Conservation (phyloP, 805 yeast species). For the Ogataea ramenticola region DNA sequence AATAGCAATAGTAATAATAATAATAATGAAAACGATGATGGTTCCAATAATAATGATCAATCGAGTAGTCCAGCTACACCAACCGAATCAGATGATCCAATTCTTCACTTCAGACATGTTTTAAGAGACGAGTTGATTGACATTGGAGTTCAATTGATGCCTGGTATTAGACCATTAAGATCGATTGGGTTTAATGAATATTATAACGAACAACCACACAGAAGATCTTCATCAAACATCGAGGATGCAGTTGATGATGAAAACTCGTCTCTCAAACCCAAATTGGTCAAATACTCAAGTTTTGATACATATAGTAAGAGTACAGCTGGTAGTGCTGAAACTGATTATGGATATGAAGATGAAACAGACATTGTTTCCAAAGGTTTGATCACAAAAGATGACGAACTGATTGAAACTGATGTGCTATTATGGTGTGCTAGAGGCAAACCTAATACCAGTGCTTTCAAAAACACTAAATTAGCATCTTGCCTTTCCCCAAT, state of each 20-base stretch:
- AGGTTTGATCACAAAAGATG: conserved; percentile 2
- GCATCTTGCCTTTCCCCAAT: conserved; percentile 3
- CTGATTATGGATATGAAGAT: neutral
- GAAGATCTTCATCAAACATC: too few species aligned
- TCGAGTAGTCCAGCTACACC: neutral
- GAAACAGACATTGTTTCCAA: neutral
- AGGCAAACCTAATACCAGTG: conserved; percentile 3
- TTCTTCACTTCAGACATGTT: neutral
- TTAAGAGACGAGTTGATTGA: neutral
- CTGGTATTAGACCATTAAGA: neutral
- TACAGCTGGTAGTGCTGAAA: neutral
- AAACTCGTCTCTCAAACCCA: neutral
- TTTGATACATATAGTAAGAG: neutral
- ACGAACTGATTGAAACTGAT: conserved; percentile 4
- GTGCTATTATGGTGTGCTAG: conserved; percentile 6
- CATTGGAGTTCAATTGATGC: conserved; percentile 3
- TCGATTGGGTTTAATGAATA: conserved; percentile 1
- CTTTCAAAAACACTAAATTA: conserved; percentile 2
- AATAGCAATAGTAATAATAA: too few species aligned
- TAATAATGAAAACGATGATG: too few species aligned
- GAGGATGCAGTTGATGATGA: too few species aligned
- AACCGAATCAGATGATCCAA: neutral
- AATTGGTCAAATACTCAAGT: neutral
- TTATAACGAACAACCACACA: neutral
- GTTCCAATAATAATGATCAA: neutral